A percentile compares a stretch with the other conserved stretches of the same genome.
Evolutionary conservation across 2,329 filamentous ascomycete species (phyloP).

Genomic region (Parafenestella ontariensis): DNA sequence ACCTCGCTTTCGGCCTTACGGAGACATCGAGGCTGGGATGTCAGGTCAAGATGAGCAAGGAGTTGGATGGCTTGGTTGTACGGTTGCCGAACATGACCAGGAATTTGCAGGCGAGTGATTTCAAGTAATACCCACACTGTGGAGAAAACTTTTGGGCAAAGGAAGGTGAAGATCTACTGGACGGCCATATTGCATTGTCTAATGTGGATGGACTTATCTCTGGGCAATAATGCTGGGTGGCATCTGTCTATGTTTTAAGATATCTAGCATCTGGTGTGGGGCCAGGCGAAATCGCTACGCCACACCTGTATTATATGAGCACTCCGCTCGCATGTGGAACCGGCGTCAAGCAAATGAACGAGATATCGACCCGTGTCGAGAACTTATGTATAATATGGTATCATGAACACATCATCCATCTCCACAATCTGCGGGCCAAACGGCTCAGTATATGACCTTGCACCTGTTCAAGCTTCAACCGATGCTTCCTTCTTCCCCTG

Average conservation of each 20-base stretch:
- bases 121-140: conserved; percentile 52
- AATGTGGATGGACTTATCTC: not conserved
- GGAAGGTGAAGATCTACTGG: not conserved
- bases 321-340: conserved; percentile 21
- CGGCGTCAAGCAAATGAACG: conserved; percentile 10
- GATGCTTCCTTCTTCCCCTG: conserved; percentile 53
- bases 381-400: conserved; percentile 20
- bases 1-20: conserved; percentile 86
- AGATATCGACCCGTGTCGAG: not conserved
- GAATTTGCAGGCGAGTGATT: conserved; percentile 95
- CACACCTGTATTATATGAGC: conserved; percentile 15
- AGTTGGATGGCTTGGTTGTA: conserved; percentile 85
- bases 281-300: not conserved
- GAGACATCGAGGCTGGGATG: conserved; percentile 86
- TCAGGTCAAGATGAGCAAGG: conserved; percentile 90
- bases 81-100: conserved; percentile 91
- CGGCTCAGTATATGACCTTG: not conserved
- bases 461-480: conserved; percentile 10
- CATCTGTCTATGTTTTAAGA: not conserved
- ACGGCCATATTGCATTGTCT: not conserved
- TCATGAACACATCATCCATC: conserved; percentile 11
- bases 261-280: not conserved
- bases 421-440: not conserved
- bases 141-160: not conserved
- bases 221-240: not conserved